phyloP scores from a whole-genome alignment of 1,139 yeast species.

The Yamadazyma friedrichii region DNA sequence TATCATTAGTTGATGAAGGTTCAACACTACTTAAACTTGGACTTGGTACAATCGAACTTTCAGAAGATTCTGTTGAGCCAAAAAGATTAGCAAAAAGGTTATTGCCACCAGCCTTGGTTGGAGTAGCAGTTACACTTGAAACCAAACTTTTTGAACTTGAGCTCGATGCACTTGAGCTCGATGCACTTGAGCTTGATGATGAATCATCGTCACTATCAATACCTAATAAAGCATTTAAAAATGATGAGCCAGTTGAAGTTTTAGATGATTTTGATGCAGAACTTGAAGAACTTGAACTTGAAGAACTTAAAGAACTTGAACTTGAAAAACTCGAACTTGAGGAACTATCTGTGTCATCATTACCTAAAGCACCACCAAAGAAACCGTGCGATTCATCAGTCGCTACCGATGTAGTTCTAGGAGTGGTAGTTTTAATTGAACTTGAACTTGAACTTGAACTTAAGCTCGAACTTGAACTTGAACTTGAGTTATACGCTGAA shows the following conservation, averaged over 20 bases:
- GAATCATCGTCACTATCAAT: conserved; percentile 3
- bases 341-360: neutral
- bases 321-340: conserved; percentile 7
- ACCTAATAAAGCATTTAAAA: conserved; percentile 5
- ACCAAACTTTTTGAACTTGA: neutral
- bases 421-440: conserved; percentile 8
- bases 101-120: conserved; percentile 1
- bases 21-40: conserved; percentile 5
- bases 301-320: conserved; percentile 3
- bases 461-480: conserved; percentile 14
- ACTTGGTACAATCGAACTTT: conserved; percentile 5
- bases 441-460: conserved; percentile 15
- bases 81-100: conserved; percentile 5
- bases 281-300: conserved; percentile 2
- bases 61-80: neutral
- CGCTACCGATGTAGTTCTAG: conserved; percentile 1
- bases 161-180: neutral
- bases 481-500: conserved; percentile 8
- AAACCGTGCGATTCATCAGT: conserved; percentile 7
- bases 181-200: neutral
- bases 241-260: conserved; percentile 5
- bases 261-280: conserved; percentile 1
- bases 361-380: neutral
- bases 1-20: conserved; percentile 6
- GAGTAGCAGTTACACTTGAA: conserved; percentile 3